Evolutionary conservation across 139 green algal genomes (phyloP).

Genomic region (Chlamydomonas incerta): DNA sequence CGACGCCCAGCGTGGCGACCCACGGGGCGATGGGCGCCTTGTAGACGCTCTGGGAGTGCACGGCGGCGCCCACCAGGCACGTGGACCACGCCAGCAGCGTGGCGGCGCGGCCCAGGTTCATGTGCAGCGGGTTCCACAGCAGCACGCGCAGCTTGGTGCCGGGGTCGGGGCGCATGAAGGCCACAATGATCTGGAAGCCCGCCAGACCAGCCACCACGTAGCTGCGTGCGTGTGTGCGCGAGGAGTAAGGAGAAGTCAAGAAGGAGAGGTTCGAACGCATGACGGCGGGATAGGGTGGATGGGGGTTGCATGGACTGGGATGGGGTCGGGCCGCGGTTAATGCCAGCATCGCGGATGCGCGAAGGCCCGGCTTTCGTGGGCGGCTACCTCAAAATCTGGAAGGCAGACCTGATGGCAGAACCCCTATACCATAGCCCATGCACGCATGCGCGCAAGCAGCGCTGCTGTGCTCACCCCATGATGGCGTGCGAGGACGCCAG

Average conservation of each 20-base stretch:
- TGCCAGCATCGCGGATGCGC: too few species aligned
- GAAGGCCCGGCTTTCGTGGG: too few species aligned
- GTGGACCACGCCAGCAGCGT: conserved; percentile 17
- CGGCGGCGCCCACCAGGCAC: background rate
- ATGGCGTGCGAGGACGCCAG: background rate
- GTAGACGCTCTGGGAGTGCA: conserved; percentile 12
- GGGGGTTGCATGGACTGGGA: too few species aligned
- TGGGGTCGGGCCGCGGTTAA: too few species aligned
- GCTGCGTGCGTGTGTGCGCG: background rate
- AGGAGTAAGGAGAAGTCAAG: too few species aligned
- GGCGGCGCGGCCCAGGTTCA: background rate
- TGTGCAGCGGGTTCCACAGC: conserved; percentile 34
- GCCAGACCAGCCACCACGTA: conserved; percentile 12
- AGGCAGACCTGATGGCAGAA: too few species aligned
- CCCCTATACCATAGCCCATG: too few species aligned
- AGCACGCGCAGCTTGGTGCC: background rate
- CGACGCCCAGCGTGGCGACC: background rate
- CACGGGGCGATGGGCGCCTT: background rate
- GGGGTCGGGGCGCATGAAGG: conserved; percentile 25
- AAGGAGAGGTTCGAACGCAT: background rate
- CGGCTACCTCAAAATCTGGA: too few species aligned
- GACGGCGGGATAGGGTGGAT: too few species aligned
- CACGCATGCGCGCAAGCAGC: too few species aligned
- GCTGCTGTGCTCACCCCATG: conserved; percentile 30
- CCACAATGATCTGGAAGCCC: conserved; percentile 6